A percentile compares a stretch with the other conserved stretches of the same genome.
phyloP scores from a whole-genome alignment of 2,329 filamentous ascomycete genomes.

The Colletotrichum incanum region DNA sequence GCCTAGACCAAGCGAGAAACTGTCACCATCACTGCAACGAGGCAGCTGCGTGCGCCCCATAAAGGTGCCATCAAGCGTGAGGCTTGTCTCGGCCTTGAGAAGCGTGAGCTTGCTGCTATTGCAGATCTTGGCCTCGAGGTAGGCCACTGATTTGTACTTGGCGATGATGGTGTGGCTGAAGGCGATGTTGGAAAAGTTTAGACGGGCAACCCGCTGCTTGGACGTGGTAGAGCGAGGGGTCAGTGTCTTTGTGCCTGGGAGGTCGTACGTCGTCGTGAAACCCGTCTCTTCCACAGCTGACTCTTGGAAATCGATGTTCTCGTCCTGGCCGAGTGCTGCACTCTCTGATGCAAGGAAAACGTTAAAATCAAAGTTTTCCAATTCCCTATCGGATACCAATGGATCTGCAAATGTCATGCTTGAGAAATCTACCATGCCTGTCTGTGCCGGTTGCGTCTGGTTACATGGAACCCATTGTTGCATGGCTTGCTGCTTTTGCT shows the following conservation, averaged over 20 bases:
- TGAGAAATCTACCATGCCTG: no score
- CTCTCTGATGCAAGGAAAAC: no score
- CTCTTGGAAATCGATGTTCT: constrained; percentile 63
- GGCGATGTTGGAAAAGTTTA: constrained; percentile 64
- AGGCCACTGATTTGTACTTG: constrained; percentile 73
- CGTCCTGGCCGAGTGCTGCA: constrained; percentile 25
- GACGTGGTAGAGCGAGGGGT: constrained; percentile 64
- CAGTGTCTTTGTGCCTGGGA: constrained; percentile 72
- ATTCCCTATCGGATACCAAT: no score
- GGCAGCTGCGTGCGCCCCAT: constrained; percentile 71
- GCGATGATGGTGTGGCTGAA: constrained; percentile 73
- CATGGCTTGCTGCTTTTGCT: no score
- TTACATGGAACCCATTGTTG: no score
- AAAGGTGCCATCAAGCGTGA: constrained; percentile 76
- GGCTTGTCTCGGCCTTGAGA: constrained; percentile 67
- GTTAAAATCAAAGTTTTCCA: no score
- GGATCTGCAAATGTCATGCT: no score
- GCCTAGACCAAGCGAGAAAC: constrained; percentile 70
- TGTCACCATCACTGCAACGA: constrained; percentile 68
- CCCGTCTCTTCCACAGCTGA: constrained; percentile 72
- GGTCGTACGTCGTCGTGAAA: constrained; percentile 73
- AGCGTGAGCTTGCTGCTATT: constrained; percentile 72
- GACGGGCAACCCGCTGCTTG: constrained; percentile 73
- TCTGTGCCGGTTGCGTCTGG: no score
- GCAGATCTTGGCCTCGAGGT: constrained; percentile 70